Evolutionary conservation across 2,329 filamentous ascomycete genomes (phyloP).

Genomic region (Monosporascus sp.): DNA sequence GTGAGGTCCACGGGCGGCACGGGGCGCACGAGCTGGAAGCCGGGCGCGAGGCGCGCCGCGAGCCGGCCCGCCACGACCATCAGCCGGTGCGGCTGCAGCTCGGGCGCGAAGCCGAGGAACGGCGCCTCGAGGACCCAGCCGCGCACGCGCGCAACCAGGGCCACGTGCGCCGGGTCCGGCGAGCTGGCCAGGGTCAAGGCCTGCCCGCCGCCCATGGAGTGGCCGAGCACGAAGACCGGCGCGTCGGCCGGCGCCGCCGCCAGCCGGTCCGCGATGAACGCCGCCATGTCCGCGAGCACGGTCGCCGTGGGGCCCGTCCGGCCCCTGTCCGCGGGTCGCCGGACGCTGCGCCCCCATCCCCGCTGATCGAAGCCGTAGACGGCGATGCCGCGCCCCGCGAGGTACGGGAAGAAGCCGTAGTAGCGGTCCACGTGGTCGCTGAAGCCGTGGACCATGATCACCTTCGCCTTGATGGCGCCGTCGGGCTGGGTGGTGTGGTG

Average conservation of each 20-base stretch:
- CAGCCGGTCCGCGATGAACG: conserved; percentile 61
- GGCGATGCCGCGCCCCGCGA: conserved; percentile 68
- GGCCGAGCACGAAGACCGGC: conserved; percentile 80
- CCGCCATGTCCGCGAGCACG: conserved; percentile 73
- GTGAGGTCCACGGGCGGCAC: conserved; percentile 60
- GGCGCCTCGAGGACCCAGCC: conserved; percentile 76
- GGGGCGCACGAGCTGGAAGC: conserved; percentile 59
- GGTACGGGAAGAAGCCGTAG: conserved; percentile 63
- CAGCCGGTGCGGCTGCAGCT: conserved; percentile 56
- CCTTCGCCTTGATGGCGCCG: conserved; percentile 56
- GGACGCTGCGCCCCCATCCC: conserved; percentile 77
- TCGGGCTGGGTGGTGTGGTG: conserved; percentile 38
- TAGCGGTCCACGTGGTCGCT: conserved; percentile 80
- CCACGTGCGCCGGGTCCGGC: conserved; percentile 35
- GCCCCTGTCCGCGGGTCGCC: conserved; percentile 56
- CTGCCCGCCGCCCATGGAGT: conserved; percentile 86
- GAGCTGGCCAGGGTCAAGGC: conserved; percentile 56
- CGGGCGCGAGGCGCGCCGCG: conserved; percentile 62
- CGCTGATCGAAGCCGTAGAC: conserved; percentile 77
- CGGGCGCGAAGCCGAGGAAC: conserved; percentile 66
- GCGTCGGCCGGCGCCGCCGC: conserved; percentile 30
- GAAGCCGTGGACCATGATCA: conserved; percentile 86
- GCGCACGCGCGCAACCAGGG: conserved; percentile 54
- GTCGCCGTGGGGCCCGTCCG: conserved; percentile 66
- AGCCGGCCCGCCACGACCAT: conserved; percentile 63